phyloP scores from a whole-genome alignment of 169 alveolate species.

The Plasmodium vivax region DNA sequence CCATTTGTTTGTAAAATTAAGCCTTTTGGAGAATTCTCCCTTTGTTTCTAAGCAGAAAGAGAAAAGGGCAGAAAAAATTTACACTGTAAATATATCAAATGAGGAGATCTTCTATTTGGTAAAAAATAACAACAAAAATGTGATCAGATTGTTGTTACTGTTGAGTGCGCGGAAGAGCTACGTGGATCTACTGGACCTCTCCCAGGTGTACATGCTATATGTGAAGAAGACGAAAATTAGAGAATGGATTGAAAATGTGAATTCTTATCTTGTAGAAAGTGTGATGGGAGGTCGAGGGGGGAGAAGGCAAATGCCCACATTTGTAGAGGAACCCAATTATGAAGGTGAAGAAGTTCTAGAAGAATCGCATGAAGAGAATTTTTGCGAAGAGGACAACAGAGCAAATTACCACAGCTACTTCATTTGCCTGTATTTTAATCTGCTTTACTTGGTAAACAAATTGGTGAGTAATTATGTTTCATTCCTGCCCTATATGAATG shows the following conservation, averaged over 20 bases:
- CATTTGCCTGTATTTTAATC: slow-evolving; percentile 46
- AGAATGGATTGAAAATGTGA: slow-evolving; percentile 23
- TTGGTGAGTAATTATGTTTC: slow-evolving; percentile 7
- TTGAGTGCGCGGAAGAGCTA: background rate
- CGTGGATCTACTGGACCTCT: background rate
- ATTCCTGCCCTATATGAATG: slow-evolving; percentile 19
- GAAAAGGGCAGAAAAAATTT: slow-evolving; percentile 14
- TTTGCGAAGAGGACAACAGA: background rate
- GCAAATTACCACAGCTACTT: slow-evolving; percentile 15
- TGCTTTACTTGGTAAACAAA: slow-evolving; percentile 34
- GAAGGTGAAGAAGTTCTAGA: background rate
- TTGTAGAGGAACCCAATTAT: background rate
- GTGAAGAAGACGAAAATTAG: slow-evolving; percentile 35
- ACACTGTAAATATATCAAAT: slow-evolving; percentile 40
- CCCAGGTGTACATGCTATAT: slow-evolving; percentile 16
- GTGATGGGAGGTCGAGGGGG: background rate
- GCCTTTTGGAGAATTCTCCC: background rate
- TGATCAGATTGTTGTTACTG: background rate
- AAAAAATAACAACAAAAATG: slow-evolving; percentile 33
- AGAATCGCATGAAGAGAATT: background rate
- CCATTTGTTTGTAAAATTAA: slow-evolving; percentile 52
- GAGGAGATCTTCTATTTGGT: slow-evolving; percentile 36
- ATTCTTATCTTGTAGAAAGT: background rate
- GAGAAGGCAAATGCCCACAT: too few species aligned
- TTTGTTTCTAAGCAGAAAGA: slow-evolving; percentile 30